Evolutionary conservation across 768 basidiomycete genomes (phyloP), one percentile per base, ranked within the genome.

Genomic region (Podaxis pistillaris): DNA sequence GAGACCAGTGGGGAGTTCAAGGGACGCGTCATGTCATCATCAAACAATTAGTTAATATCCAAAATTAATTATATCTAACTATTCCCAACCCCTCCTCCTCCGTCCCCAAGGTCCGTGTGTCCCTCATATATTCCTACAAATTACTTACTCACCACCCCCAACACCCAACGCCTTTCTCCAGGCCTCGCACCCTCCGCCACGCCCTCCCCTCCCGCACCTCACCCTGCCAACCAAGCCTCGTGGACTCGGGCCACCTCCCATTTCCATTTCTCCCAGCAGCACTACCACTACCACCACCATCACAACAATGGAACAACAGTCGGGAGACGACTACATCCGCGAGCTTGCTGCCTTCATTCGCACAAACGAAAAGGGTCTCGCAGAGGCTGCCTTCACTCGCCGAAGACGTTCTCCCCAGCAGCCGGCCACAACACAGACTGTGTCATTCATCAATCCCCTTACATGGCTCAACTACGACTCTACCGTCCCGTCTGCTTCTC

Each of bases 251-350:
- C 33, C 33, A 33, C 33, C 30, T 9, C 8, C 30, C 8, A 33
- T 33, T 8, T 33, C 8, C 33, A 33, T 33, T 33, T 33, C 33
- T 33, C 33, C 33, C 33, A 33, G 1, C 9, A 33, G 33, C 62
- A 64, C 67, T 59, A 60, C 68, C 64, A 60, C 52, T 59, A 51
- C 44, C 55, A 51, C 57, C 54, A 58, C 28, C 54, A 52, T 60
- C 56, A 58, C 41, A 56, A 59, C 63, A 65, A 76, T 79, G 76
- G 70, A 79, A 64, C 75, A 76, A 40, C 83, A 91, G 72, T 71
- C 81, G 37, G 93, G 90, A 65, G 91, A 95, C 78, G 86, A 83
- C 49, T 94, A 91, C 72, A 72, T 95, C 54, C 83, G 86, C 65
- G 80, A 84, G 30, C 81, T 89, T 4, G 86, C 93, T 1, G 67